Evolutionary conservation across 129 eudicot species (phyloP).

Genomic region (Centrapalus pauciflorus): DNA sequence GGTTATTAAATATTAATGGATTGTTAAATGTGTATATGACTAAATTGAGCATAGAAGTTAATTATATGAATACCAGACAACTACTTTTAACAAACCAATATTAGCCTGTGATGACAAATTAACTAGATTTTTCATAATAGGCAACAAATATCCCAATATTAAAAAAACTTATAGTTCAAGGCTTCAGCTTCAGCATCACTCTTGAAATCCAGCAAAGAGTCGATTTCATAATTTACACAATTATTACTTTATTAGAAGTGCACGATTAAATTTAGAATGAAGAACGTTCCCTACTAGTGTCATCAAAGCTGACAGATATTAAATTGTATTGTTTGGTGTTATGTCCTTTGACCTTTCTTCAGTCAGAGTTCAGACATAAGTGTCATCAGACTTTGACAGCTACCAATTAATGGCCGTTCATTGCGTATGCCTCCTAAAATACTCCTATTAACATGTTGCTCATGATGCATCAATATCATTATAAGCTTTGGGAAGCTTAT

Average conservation of each 20-base stretch:
- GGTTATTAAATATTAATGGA: neutral
- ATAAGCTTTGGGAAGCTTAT: neutral
- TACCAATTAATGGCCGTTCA: neutral
- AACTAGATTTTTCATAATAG: neutral
- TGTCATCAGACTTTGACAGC: neutral
- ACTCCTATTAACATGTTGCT: neutral
- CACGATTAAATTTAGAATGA: neutral
- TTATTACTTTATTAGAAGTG: too few species aligned
- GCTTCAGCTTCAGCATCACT: too few species aligned
- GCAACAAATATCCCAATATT: neutral
- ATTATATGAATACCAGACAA: neutral
- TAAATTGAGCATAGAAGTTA: conserved; percentile 4
- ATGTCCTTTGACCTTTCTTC: too few species aligned
- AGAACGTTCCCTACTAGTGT: neutral
- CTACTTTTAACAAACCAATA: neutral
- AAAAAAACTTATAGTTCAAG: neutral
- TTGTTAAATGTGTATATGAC: neutral
- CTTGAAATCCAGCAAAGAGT: neutral
- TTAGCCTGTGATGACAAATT: neutral
- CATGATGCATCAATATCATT: neutral
- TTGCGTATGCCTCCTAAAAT: neutral
- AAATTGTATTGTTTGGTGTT: neutral
- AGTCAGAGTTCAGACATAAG: neutral
- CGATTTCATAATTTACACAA: neutral
- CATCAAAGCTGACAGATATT: neutral